Evolutionary conservation across 176 grass and related monocot species (phyloP).

Genomic region (Urochloa ruziziensis): DNA sequence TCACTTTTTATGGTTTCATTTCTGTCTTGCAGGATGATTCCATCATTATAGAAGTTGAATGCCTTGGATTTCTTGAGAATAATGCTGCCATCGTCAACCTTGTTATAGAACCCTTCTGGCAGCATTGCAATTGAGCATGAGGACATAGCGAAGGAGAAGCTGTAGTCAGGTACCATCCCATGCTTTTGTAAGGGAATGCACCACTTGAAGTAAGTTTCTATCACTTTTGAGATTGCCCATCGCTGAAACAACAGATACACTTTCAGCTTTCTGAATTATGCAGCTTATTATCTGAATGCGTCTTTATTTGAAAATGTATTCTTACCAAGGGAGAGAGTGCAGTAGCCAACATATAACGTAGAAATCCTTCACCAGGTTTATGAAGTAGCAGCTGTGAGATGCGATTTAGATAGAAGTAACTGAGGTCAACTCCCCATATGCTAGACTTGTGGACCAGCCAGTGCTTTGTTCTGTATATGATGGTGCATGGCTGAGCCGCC

Average conservation of each 20-base stretch:
- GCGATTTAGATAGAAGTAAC: conserved; percentile 67
- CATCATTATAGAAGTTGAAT: conserved; percentile 68
- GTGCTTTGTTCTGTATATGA: conserved; percentile 66
- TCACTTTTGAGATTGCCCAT: conserved; percentile 70
- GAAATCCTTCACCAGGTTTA: conserved; percentile 80
- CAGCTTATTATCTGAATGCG: background rate
- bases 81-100: conserved; percentile 83
- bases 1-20: conserved; percentile 54
- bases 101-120: conserved; percentile 77
- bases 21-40: conserved; percentile 60
- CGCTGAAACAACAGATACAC: conserved; percentile 50
- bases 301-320: conserved; percentile 11
- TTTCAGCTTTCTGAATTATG: conserved; percentile 9
- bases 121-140: conserved; percentile 72
- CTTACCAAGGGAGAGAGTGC: conserved; percentile 63
- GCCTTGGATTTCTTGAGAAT: conserved; percentile 67
- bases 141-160: conserved; percentile 67
- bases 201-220: conserved; percentile 59
- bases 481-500: conserved; percentile 60
- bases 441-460: conserved; percentile 55
- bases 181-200: conserved; percentile 73
- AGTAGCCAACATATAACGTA: conserved; percentile 52
- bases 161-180: conserved; percentile 91
- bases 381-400: conserved; percentile 78
- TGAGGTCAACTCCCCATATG: conserved; percentile 51